Conservation (phyloP, 208 protist genomes). For the Balamuthia mandrillaris region DNA sequence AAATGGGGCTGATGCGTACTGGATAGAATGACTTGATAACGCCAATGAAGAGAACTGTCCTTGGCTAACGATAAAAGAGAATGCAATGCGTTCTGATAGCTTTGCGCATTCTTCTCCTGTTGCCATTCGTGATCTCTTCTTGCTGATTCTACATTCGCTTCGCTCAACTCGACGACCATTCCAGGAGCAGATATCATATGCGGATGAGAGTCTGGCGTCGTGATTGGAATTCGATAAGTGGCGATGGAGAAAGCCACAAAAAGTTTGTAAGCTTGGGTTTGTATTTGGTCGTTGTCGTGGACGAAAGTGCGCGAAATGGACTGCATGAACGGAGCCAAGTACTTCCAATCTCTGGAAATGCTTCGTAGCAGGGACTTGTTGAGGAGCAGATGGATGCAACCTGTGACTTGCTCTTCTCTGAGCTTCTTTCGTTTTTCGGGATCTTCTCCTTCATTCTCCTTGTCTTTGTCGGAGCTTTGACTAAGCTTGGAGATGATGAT, state of each 20-base stretch:
- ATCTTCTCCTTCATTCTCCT: too few species aligned
- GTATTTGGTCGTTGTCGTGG: not conserved
- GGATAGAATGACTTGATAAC: not conserved
- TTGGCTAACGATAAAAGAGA: not conserved
- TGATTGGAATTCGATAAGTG: not conserved
- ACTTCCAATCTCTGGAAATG: slow-evolving; percentile 5
- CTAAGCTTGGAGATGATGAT: not conserved
- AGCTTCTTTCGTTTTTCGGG: not conserved
- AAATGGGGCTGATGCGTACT: not conserved
- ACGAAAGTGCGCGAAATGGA: not conserved
- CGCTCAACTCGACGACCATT: not conserved
- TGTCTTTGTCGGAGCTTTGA: too few species aligned
- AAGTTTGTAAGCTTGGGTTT: not conserved
- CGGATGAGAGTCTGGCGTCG: not conserved
- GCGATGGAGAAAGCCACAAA: not conserved
- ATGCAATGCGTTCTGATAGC: not conserved
- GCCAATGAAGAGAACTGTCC: not conserved
- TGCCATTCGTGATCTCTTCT: not conserved
- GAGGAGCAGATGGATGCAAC: not conserved
- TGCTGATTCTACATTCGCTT: not conserved
- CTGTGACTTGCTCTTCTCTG: not conserved
- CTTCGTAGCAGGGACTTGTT: not conserved
- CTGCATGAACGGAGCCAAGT: slow-evolving; percentile 6
- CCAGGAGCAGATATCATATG: not conserved
- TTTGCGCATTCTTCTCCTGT: not conserved